Base-by-base conservation (phyloP, 2,329 filamentous ascomycete species). In the Pseudodiploospora longispora region DNA sequence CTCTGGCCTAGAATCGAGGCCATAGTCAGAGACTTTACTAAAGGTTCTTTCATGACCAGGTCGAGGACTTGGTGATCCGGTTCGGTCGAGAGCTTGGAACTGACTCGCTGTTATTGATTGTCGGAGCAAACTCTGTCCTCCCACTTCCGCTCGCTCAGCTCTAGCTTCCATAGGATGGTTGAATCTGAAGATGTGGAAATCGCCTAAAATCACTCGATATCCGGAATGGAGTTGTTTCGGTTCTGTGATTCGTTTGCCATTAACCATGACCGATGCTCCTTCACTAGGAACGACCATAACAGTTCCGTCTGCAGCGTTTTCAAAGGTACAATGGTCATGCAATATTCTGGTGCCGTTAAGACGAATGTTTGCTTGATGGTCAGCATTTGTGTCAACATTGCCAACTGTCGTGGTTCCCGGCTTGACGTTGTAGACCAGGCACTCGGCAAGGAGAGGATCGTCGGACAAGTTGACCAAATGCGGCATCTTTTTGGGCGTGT, bases 121-220 rank as follows among this genome's bases (percentile, higher is more conserved):
- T 38, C 91, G 83, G 46, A 98, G 71, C 19, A 95, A 70, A 58
- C 87, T 95, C 59, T 41, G 29, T 30, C 31, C 37, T 2, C 86
- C 59, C 7, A 62, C 87, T 58, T 95, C 88, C 9, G 88, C 90
- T 43, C 93, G 75, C 66, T 98, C 93, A 3, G 90, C 91, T 47
- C 87, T 82, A 30, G 93, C 93, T 67, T 98, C 93, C 72, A 95
- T 85, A 1, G 93, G 93, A 60, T 98, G 90, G 57, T 97, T 98
- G 71, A 98, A 98, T 45, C 93, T 78, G 68, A 98, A 97, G 49
- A 98, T 98, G 63, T 98, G 93, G 56, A 98, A 98, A 64, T 98
- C 93, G 35, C 93, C 93, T 7, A 98, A 73, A 50, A 98, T 98
- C 43, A 98, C 86, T 49, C 93, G 85, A 61, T 90, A 95, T 5